Evolutionary conservation across 108 stramenopile species (phyloP).

Genomic region (Stephanodiscus minutulus): DNA sequence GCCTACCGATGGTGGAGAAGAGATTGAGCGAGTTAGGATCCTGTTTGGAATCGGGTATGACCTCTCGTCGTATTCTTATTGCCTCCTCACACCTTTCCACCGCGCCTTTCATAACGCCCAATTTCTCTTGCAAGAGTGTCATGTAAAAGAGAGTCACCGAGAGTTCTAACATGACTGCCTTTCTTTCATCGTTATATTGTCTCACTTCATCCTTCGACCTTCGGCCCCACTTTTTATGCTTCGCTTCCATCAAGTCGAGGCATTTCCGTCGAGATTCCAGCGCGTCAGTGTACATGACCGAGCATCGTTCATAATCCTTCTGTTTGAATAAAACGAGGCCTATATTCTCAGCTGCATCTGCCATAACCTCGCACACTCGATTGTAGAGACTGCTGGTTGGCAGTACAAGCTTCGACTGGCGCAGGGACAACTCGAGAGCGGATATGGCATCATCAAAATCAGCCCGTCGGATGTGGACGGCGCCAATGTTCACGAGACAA

Average conservation of each 20-base stretch:
- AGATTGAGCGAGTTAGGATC: conserved; percentile 35
- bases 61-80: conserved; percentile 24
- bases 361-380: conserved; percentile 40
- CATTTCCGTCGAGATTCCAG: conserved; percentile 45
- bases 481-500: conserved; percentile 49
- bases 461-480: conserved; percentile 44
- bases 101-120: conserved; percentile 30
- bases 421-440: conserved; percentile 38
- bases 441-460: conserved; percentile 42
- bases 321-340: conserved; percentile 46
- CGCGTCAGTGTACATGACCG: conserved; percentile 37
- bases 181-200: conserved; percentile 36
- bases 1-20: conserved; percentile 32
- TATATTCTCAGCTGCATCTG: conserved; percentile 50
- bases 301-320: conserved; percentile 40
- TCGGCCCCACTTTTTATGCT: conserved; percentile 24
- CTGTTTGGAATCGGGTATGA: conserved; percentile 17
- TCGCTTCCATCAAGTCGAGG: conserved; percentile 32
- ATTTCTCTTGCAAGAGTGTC: conserved; percentile 34
- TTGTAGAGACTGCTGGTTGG: conserved; percentile 29
- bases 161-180: conserved; percentile 39
- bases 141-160: conserved; percentile 36
- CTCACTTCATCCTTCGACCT: conserved; percentile 30
- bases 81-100: conserved; percentile 46
- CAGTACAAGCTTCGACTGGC: conserved; percentile 35